A percentile compares a stretch with the other conserved stretches of the same genome.
Evolutionary conservation across 176 grass and related monocot species (phyloP).

Genomic region (Saccharum officinarum): DNA sequence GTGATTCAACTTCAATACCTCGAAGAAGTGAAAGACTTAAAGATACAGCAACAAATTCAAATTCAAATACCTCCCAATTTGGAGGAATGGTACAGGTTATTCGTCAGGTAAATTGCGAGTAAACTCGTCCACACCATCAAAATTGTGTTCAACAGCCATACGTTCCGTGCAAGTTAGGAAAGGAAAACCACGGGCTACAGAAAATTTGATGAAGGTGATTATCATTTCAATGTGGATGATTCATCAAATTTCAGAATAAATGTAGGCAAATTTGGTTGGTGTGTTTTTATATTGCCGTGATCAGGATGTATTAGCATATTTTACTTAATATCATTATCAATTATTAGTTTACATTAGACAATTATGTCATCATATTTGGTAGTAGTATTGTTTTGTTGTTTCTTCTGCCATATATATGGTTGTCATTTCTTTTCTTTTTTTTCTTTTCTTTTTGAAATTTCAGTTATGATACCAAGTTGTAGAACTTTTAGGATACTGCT

Average conservation of each 20-base stretch:
- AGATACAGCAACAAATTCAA: conserved; percentile 65
- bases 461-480: not conserved
- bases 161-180: conserved; percentile 83
- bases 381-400: conserved; percentile 1
- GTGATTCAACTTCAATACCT: conserved; percentile 70
- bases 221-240: conserved; percentile 46
- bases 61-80: conserved; percentile 61
- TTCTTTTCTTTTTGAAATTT: not conserved
- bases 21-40: conserved; percentile 86
- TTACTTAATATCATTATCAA: conserved; percentile 2
- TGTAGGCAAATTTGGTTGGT: conserved; percentile 12
- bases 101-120: conserved; percentile 77
- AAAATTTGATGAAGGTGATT: conserved; percentile 96
- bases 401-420: not conserved
- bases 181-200: conserved; percentile 69
- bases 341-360: conserved; percentile 19
- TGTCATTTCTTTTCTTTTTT: not conserved
- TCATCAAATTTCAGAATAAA: conserved; percentile 45
- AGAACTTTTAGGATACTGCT: not conserved
- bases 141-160: conserved; percentile 66
- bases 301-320: conserved; percentile 8
- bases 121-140: conserved; percentile 74
- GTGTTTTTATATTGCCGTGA: conserved; percentile 22
- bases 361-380: not conserved
- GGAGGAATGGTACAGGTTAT: conserved; percentile 67